These are phyloP conservation scores for Polyporus tsugae DNA, from an alignment of 1,284 basidiomycete species.

Conservation along the genomic window DNA sequence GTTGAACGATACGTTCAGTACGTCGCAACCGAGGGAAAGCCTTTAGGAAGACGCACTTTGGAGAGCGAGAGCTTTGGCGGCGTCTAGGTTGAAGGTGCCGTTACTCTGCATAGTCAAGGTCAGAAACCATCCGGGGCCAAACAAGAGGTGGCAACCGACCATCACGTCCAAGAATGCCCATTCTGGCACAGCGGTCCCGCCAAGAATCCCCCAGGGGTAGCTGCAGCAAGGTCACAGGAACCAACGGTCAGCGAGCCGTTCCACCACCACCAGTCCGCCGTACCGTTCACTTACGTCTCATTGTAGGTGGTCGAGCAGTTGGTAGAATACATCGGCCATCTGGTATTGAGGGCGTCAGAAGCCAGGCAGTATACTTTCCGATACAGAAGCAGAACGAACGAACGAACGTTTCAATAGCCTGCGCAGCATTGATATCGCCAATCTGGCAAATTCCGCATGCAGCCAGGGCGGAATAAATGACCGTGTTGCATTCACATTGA, in stretches of 20 bases:
- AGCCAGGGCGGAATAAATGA: constrained; percentile 7
- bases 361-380: too few species aligned
- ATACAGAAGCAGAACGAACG: neutral
- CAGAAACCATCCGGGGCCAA: too few species aligned
- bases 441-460: constrained; percentile 13
- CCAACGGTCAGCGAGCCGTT: neutral
- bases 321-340: neutral
- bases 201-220: neutral
- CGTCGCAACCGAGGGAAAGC: neutral
- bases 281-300: too few species aligned
- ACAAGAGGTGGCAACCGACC: neutral
- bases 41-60: neutral
- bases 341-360: neutral
- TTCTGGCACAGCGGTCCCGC: neutral
- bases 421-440: neutral
- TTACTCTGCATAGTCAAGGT: neutral
- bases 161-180: constrained; percentile 4
- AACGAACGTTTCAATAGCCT: neutral
- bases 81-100: neutral
- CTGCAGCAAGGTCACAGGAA: neutral
- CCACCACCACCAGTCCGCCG: neutral
- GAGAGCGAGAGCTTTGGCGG: neutral
- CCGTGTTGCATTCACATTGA: constrained; percentile 11
- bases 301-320: neutral
- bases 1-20: neutral